These are phyloP conservation scores for Ascochyta viciae-villosae DNA, from an alignment of 2,329 filamentous ascomycete species.

Conservation along the genomic window DNA sequence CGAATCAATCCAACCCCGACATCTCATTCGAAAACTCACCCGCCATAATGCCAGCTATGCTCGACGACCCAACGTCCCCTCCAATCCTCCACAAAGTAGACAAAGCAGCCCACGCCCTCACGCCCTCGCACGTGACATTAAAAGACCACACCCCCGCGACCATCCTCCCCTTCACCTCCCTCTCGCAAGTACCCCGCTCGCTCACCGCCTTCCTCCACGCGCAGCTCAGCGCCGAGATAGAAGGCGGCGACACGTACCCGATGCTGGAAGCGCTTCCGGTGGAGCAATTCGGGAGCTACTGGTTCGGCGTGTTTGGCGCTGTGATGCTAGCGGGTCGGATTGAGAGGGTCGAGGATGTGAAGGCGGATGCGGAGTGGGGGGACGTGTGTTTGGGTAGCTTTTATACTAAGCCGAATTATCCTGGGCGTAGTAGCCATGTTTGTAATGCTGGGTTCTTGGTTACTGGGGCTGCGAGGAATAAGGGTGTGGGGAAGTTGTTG, in stretches of 20 bases:
- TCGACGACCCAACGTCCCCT: conserved; percentile 52
- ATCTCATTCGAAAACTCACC: neutral
- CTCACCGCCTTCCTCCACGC: conserved; percentile 77
- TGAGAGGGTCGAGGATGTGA: conserved; percentile 54
- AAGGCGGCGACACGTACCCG: conserved; percentile 85
- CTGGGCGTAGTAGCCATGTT: conserved; percentile 82
- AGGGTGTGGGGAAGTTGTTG: conserved; percentile 53
- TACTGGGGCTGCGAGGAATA: conserved; percentile 46
- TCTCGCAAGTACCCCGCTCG: conserved; percentile 71
- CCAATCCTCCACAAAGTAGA: conserved; percentile 67
- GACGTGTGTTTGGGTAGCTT: conserved; percentile 82
- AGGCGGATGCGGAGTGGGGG: conserved; percentile 61
- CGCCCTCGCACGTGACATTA: conserved; percentile 76
- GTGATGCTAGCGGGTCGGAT: conserved; percentile 82
- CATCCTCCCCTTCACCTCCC: conserved; percentile 76
- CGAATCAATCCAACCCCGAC: too few relatives aligned
- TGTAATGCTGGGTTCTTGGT: conserved; percentile 65
- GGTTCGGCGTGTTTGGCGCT: conserved; percentile 85
- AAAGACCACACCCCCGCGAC: conserved; percentile 79
- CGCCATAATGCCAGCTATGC: conserved; percentile 16
- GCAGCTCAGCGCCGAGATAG: conserved; percentile 84
- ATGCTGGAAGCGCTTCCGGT: conserved; percentile 77
- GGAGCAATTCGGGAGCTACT: conserved; percentile 77
- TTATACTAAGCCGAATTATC: conserved; percentile 82
- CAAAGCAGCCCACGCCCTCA: conserved; percentile 70